Evolutionary conservation across 805 yeast species (phyloP).

Genomic region (Cyberlindnera xylosilytica): DNA sequence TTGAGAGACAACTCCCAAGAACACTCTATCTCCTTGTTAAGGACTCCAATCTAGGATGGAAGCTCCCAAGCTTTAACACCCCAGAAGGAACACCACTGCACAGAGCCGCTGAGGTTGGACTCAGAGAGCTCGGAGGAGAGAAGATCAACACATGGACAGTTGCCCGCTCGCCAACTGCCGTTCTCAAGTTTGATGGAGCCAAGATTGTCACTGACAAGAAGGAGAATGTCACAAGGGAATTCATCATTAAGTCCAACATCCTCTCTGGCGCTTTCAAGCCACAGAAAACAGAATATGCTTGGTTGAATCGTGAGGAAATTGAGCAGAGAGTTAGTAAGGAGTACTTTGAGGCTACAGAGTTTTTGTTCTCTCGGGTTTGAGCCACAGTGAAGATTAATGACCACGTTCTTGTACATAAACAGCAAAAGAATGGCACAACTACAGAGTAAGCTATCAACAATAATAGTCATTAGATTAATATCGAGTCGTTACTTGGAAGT

Average conservation of each 20-base stretch:
- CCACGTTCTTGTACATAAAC: no score
- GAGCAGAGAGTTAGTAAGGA: conserved; percentile 44
- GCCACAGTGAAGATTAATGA: no score
- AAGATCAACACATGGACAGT: conserved; percentile 84
- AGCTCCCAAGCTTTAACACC: conserved; percentile 68
- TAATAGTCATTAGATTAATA: no score
- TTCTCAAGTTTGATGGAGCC: conserved; percentile 40
- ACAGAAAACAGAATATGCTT: conserved; percentile 52
- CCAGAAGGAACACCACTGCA: conserved; percentile 50
- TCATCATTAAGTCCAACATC: conserved; percentile 81
- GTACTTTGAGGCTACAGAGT: conserved; percentile 54
- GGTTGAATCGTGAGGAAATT: conserved; percentile 86
- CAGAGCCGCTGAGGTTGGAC: conserved; percentile 68
- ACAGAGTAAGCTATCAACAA: no score
- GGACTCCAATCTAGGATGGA: conserved; percentile 51
- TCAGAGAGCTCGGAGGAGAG: conserved; percentile 69
- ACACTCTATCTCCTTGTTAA: conserved; percentile 76
- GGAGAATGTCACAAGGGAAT: conserved; percentile 46
- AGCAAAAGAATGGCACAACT: not conserved
- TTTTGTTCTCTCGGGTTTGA: conserved; percentile 33
- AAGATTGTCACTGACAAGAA: conserved; percentile 21
- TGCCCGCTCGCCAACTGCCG: conserved; percentile 84
- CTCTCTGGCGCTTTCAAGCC: conserved; percentile 72
- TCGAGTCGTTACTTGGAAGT: not conserved
- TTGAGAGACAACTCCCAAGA: conserved; percentile 76